Conservation (phyloP, 2,329 filamentous ascomycete species). For the Botrytis elliptica region DNA sequence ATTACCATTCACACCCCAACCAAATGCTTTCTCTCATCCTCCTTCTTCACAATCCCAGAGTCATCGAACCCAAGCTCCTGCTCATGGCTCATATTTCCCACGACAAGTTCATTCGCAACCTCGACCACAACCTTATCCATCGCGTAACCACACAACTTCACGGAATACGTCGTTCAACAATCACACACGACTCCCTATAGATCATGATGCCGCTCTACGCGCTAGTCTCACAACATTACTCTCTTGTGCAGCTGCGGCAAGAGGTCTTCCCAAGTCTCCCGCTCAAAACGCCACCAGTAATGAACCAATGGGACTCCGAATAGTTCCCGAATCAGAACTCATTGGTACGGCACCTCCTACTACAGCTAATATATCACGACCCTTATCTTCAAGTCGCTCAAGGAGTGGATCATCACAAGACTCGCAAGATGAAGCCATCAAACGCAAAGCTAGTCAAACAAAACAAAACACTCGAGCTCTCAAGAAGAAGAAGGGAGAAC, state of each 20-base stretch:
- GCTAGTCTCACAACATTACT: conserved; percentile 93
- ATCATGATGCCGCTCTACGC: conserved; percentile 89
- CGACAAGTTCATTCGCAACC: conserved; percentile 34
- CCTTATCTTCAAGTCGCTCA: conserved; percentile 28
- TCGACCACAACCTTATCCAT: conserved; percentile 35
- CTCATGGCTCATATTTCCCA: conserved; percentile 37
- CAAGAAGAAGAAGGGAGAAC: conserved; percentile 49
- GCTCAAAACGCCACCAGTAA: conserved; percentile 27
- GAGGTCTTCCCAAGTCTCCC: conserved; percentile 63
- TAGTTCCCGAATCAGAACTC: conserved; percentile 62
- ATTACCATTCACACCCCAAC: conserved; percentile 75
- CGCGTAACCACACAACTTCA: conserved; percentile 41
- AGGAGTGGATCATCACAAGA: conserved; percentile 31
- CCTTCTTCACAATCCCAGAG: conserved; percentile 50
- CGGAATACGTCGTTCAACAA: conserved; percentile 29
- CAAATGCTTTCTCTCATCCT: conserved; percentile 88
- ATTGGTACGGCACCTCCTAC: conserved; percentile 41
- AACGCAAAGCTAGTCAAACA: conserved; percentile 33
- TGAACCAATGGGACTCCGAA: conserved; percentile 52
- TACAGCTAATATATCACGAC: conserved; percentile 34
- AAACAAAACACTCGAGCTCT: conserved; percentile 50
- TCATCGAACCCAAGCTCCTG: conserved; percentile 45
- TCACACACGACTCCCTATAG: conserved; percentile 68
- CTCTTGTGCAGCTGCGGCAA: conserved; percentile 86
- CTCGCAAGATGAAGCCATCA: conserved; percentile 39